Percentiles rank a stretch among this genome's conserved stretches.
Evolutionary conservation across 2,329 filamentous ascomycete species (phyloP).

Genomic region (Diaporthe sp.): DNA sequence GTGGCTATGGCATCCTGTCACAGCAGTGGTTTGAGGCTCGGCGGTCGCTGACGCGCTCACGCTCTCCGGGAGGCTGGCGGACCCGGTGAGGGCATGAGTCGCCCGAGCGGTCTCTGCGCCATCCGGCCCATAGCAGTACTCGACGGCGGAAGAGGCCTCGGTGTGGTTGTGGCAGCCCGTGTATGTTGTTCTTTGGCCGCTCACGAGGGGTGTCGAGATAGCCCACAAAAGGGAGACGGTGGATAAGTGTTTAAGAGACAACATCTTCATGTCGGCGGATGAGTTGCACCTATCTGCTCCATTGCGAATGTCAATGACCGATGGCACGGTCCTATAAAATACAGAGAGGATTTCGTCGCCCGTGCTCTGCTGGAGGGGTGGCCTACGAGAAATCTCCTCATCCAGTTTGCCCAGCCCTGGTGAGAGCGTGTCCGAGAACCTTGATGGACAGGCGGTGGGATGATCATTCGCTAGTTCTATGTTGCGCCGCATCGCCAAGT

Average conservation of each 20-base stretch:
- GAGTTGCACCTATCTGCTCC: background rate
- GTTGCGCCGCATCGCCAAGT: constrained; percentile 23
- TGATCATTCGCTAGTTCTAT: constrained; percentile 8
- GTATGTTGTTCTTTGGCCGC: constrained; percentile 39
- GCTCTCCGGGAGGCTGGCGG: constrained; percentile 9
- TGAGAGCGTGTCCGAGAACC: background rate
- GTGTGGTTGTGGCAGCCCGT: constrained; percentile 61
- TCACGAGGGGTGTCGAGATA: constrained; percentile 3
- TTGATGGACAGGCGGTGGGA: constrained; percentile 13
- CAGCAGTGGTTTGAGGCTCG: constrained; percentile 13
- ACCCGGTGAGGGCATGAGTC: background rate
- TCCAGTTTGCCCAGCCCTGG: background rate
- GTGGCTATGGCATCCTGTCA: constrained; percentile 23
- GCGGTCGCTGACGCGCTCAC: constrained; percentile 12
- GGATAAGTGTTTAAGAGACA: background rate
- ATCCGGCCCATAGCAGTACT: constrained; percentile 10
- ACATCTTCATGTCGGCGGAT: background rate
- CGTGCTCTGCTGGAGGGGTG: background rate
- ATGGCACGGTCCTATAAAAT: constrained; percentile 18
- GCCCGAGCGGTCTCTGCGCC: constrained; percentile 8
- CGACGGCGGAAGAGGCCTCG: background rate
- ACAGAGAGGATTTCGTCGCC: background rate
- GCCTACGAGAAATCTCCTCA: background rate
- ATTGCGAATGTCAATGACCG: background rate
- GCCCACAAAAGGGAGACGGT: background rate